These are phyloP conservation scores for Dendrocalamus sinicus DNA, from an alignment of 176 grass and related monocot genomes.

Conservation along the genomic window DNA sequence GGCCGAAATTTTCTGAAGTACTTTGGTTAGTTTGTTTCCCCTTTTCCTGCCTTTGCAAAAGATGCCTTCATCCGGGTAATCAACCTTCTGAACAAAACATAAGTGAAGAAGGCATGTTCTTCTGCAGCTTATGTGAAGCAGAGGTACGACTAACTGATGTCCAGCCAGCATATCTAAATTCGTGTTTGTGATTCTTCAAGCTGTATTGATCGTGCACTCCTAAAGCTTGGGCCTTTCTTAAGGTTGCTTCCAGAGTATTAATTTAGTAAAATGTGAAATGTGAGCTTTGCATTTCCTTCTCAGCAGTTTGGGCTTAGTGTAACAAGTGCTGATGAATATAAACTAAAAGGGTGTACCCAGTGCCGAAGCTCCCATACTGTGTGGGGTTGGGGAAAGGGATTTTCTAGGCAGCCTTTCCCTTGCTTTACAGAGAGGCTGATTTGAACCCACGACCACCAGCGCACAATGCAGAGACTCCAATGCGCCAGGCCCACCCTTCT, in stretches of 20 bases:
- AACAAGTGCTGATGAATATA: too few relatives aligned
- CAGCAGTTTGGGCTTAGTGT: background rate
- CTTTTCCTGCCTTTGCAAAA: too few relatives aligned
- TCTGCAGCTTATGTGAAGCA: slow-evolving; percentile 93
- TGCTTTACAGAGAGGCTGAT: too few relatives aligned
- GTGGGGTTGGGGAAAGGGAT: too few relatives aligned
- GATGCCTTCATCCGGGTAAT: slow-evolving; percentile 33
- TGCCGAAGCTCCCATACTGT: too few relatives aligned
- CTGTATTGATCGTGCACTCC: background rate
- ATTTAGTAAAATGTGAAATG: background rate
- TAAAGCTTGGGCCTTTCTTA: slow-evolving; percentile 13
- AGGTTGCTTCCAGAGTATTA: background rate
- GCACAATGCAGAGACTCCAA: too few relatives aligned
- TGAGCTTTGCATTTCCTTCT: slow-evolving; percentile 15
- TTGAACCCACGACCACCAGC: too few relatives aligned
- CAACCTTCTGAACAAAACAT: slow-evolving; percentile 66
- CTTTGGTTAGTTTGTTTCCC: too few relatives aligned
- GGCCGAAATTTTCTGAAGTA: slow-evolving; percentile 34
- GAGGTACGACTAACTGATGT: slow-evolving; percentile 60
- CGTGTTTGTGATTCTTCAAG: background rate
- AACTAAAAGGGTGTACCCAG: too few relatives aligned
- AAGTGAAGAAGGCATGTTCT: slow-evolving; percentile 93
- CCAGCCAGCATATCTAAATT: background rate
- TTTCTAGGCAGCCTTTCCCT: too few relatives aligned
- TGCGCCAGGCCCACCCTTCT: too few relatives aligned